Percentiles rank a stretch among this genome's conserved stretches.
Conservation (phyloP, 2,329 filamentous ascomycete species). For the Aspergillus uvarum region DNA sequence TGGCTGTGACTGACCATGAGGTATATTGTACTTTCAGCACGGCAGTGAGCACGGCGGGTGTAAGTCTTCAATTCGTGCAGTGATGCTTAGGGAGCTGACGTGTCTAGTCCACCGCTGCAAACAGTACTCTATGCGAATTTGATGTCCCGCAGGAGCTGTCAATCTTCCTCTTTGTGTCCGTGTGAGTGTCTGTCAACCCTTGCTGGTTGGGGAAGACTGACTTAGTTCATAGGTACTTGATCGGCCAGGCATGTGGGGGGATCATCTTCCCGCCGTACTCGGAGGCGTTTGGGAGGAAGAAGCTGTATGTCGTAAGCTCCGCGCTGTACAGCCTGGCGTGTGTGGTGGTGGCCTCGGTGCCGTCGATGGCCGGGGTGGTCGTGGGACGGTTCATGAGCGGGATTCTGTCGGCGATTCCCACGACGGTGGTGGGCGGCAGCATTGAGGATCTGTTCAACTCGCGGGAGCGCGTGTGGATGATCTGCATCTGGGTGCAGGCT, state of each 20-base stretch:
- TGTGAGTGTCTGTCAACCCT: constrained; percentile 1
- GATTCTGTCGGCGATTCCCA: constrained; percentile 49
- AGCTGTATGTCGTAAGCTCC: constrained; percentile 35
- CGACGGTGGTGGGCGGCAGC: constrained; percentile 49
- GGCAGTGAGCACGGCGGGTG: constrained; percentile 37
- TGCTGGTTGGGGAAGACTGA: not conserved
- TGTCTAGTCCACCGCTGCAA: constrained; percentile 31
- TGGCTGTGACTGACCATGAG: not conserved
- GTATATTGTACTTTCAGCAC: constrained; percentile 27
- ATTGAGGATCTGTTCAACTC: constrained; percentile 53
- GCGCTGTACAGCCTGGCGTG: constrained; percentile 32
- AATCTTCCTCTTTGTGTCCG: constrained; percentile 33
- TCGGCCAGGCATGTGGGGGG: constrained; percentile 35
- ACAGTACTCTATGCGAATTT: constrained; percentile 29
- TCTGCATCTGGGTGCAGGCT: constrained; percentile 47
- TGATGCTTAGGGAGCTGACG: not conserved
- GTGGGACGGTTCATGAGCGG: constrained; percentile 47
- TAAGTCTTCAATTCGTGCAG: constrained; percentile 17
- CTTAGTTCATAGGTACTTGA: constrained; percentile 28
- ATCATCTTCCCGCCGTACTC: constrained; percentile 40
- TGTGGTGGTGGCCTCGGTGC: constrained; percentile 41
- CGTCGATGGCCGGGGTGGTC: constrained; percentile 38
- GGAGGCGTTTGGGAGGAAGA: constrained; percentile 41
- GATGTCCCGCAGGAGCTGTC: constrained; percentile 25
- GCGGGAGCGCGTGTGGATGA: constrained; percentile 47